phyloP scores from a whole-genome alignment of 495 filamentous ascomycete genomes.

The Neohortaea acidophila region DNA sequence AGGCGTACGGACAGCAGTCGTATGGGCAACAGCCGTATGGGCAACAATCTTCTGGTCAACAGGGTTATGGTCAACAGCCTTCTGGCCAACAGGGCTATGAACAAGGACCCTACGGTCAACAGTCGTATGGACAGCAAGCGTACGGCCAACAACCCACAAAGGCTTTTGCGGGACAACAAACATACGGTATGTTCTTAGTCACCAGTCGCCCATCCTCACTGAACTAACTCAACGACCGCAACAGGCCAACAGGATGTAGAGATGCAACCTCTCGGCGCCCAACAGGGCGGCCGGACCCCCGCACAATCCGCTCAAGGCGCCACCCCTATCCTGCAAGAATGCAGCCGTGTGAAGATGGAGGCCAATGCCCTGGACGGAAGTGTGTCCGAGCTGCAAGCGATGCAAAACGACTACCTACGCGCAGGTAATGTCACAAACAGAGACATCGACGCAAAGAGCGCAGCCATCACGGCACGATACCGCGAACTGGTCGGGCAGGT shows the following conservation, averaged over 20 bases:
- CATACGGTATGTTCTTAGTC: slow-evolving; percentile 1
- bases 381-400: slow-evolving; percentile 40
- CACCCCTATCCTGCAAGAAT: slow-evolving; percentile 64
- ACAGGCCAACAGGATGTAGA: slow-evolving; percentile 20
- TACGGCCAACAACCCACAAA: slow-evolving; percentile 1
- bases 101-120: too few species aligned
- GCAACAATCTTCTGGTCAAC: too few species aligned
- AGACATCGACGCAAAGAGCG: slow-evolving; percentile 42
- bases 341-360: slow-evolving; percentile 56
- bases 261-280: slow-evolving; percentile 26
- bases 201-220: background rate
- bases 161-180: too few species aligned
- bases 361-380: slow-evolving; percentile 59
- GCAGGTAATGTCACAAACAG: slow-evolving; percentile 40
- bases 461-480: slow-evolving; percentile 68
- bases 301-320: slow-evolving; percentile 10
- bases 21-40: too few species aligned
- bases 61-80: too few species aligned
- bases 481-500: slow-evolving; percentile 58
- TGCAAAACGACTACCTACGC: slow-evolving; percentile 44
- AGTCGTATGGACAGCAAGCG: too few species aligned
- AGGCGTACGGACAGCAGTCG: too few species aligned
- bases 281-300: slow-evolving; percentile 7
- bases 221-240: background rate
- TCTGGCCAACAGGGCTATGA: too few species aligned